phyloP scores from a whole-genome alignment of 345 rosid genomes.

The Euclidium syriacum region DNA sequence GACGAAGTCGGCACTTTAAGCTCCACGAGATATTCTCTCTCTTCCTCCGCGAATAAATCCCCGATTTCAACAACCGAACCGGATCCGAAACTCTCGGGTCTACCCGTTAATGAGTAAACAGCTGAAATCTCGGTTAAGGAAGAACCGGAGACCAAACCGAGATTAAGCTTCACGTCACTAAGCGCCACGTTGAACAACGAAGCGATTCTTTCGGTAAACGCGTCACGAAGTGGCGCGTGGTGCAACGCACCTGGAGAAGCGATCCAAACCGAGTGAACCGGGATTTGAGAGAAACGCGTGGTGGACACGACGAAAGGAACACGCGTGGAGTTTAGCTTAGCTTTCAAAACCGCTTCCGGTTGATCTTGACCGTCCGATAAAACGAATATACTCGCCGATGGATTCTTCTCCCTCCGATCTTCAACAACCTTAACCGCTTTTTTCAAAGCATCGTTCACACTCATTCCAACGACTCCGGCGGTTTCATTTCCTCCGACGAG shows the following conservation, averaged over 20 bases:
- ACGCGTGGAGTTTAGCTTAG: conserved; percentile 18
- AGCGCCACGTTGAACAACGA: conserved; percentile 44
- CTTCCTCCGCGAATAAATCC: conserved; percentile 65
- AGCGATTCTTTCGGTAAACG: conserved; percentile 40
- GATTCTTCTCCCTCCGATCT: conserved; percentile 77
- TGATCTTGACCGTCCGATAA: conserved; percentile 53
- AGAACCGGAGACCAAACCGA: conserved; percentile 58
- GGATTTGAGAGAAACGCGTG: conserved; percentile 56
- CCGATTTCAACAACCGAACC: conserved; percentile 47
- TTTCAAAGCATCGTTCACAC: conserved; percentile 65
- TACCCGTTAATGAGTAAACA: conserved; percentile 51
- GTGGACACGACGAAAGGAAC: conserved; percentile 40
- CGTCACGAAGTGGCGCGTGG: conserved; percentile 43
- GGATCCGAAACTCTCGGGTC: conserved; percentile 37
- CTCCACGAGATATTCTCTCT: conserved; percentile 69
- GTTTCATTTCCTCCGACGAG: conserved; percentile 34
- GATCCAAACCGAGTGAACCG: conserved; percentile 58
- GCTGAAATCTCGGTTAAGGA: conserved; percentile 53
- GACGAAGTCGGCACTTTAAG: conserved; percentile 44
- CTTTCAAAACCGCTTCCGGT: conserved; percentile 28
- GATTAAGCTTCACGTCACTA: conserved; percentile 54
- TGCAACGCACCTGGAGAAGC: conserved; percentile 22
- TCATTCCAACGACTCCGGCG: conserved; percentile 44
- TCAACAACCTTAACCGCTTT: conserved; percentile 86
- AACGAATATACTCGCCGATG: conserved; percentile 52